These are phyloP conservation scores for Melanomma pulvis-pyrius DNA, from an alignment of 495 filamentous ascomycete species.

Conservation along the genomic window DNA sequence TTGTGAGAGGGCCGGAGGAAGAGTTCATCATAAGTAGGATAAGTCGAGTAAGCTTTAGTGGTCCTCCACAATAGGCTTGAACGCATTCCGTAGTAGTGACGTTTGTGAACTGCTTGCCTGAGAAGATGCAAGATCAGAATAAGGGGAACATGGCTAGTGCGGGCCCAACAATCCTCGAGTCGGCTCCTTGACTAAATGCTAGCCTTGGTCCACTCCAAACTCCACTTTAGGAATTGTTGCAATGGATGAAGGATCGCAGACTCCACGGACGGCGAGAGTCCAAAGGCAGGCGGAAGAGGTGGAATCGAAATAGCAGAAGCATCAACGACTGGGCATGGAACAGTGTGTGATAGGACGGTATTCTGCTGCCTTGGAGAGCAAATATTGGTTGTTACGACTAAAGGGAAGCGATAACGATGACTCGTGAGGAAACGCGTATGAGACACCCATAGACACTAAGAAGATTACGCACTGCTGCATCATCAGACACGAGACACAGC, in stretches of 20 bases:
- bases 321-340: neutral
- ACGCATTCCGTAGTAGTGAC: too few species aligned
- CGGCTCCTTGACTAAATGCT: neutral
- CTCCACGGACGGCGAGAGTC: neutral
- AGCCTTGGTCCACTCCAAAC: neutral
- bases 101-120: too few species aligned
- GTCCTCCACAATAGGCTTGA: too few species aligned
- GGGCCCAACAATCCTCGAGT: too few species aligned
- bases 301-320: neutral
- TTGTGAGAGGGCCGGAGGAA: too few species aligned
- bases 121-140: too few species aligned
- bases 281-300: neutral
- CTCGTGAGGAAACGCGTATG: slow-evolving; percentile 4
- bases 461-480: slow-evolving; percentile 1
- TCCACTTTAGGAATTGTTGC: too few species aligned
- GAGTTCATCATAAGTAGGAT: too few species aligned
- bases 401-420: neutral
- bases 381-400: neutral
- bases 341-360: slow-evolving; percentile 4
- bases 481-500: neutral
- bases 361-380: slow-evolving; percentile 9
- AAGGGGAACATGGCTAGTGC: too few species aligned
- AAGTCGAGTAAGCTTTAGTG: too few species aligned
- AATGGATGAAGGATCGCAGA: too few species aligned
- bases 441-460: slow-evolving; percentile 6